These are phyloP conservation scores for Lipomyces yamadae DNA, from an alignment of 805 yeast species.

Conservation along the genomic window DNA sequence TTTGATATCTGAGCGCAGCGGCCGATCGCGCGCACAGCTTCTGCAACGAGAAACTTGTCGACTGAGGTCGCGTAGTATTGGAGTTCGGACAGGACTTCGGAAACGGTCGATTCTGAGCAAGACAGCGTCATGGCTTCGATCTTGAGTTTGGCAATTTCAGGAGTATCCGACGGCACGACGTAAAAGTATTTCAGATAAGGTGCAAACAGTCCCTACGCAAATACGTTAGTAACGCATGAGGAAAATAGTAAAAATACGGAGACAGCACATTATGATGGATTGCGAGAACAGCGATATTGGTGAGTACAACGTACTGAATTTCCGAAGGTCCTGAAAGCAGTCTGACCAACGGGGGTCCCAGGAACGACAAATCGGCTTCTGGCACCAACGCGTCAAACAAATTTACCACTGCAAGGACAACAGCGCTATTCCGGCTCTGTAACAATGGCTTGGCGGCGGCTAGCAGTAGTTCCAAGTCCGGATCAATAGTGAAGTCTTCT, in stretches of 20 bases:
- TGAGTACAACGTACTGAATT: conserved; percentile 51
- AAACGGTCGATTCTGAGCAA: conserved; percentile 59
- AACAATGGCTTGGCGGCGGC: conserved; percentile 54
- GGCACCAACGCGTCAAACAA: conserved; percentile 65
- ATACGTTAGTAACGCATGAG: conserved; percentile 29
- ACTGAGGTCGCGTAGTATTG: conserved; percentile 56
- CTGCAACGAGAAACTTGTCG: conserved; percentile 46
- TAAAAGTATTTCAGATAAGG: conserved; percentile 50
- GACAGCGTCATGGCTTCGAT: conserved; percentile 64
- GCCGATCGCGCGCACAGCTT: conserved; percentile 67
- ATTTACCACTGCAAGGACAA: conserved; percentile 63
- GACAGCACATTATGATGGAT: conserved; percentile 17
- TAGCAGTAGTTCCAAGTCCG: conserved; percentile 63
- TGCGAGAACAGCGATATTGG: conserved; percentile 51
- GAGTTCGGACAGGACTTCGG: conserved; percentile 61
- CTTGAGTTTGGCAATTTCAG: conserved; percentile 56
- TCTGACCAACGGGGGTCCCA: conserved; percentile 59
- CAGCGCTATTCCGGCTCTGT: conserved; percentile 61
- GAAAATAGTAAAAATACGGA: neutral
- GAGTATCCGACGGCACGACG: conserved; percentile 60
- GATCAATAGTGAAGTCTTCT: conserved; percentile 46
- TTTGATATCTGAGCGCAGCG: conserved; percentile 57
- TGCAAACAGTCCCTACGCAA: conserved; percentile 43
- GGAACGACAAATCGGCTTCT: conserved; percentile 54
- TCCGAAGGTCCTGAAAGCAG: conserved; percentile 47